Percentiles rank a stretch among this genome's conserved stretches.
Evolutionary conservation across 352 stramenopile genomes (phyloP).

Genomic region (Globisporangium uncinulatum): DNA sequence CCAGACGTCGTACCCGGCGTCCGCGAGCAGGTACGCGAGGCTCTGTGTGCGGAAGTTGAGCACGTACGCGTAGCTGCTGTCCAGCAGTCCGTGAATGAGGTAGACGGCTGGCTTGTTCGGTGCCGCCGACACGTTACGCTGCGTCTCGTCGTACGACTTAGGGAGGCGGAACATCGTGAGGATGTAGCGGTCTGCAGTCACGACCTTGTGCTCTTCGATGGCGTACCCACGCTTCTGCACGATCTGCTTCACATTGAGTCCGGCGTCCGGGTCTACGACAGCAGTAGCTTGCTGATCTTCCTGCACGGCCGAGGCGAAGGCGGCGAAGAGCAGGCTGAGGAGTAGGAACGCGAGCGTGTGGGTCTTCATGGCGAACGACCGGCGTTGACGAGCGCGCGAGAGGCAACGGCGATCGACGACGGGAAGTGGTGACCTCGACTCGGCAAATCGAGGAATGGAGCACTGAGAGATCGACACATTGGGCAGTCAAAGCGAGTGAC

Average conservation of each 20-base stretch:
- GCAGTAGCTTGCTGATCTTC: too few relatives aligned
- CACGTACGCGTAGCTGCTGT: conserved; percentile 54
- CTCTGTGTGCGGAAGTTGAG: conserved; percentile 50
- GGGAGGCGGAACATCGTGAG: conserved; percentile 51
- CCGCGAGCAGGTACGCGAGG: conserved; percentile 41
- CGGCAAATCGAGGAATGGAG: too few relatives aligned
- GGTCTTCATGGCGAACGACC: too few relatives aligned
- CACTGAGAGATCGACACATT: too few relatives aligned
- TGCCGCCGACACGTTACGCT: conserved; percentile 11
- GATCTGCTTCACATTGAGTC: conserved; percentile 12
- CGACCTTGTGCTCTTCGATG: conserved; percentile 40
- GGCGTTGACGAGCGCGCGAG: too few relatives aligned
- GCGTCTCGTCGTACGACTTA: conserved; percentile 39
- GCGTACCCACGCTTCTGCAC: conserved; percentile 37
- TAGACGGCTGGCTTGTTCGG: conserved; percentile 45
- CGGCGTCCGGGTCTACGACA: conserved; percentile 12
- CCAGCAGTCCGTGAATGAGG: conserved; percentile 45
- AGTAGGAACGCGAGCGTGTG: too few relatives aligned
- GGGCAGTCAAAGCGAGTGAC: too few relatives aligned
- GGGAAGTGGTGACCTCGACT: too few relatives aligned
- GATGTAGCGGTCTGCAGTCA: conserved; percentile 42
- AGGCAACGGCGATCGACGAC: too few relatives aligned
- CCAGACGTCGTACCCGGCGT: conserved; percentile 53
- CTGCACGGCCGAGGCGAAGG: too few relatives aligned
- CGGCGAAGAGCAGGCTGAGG: too few relatives aligned